Percentiles rank a stretch among this genome's conserved stretches.
Conservation (phyloP, 2,329 filamentous ascomycete species). For the Clarireedia homoeocarpa region DNA sequence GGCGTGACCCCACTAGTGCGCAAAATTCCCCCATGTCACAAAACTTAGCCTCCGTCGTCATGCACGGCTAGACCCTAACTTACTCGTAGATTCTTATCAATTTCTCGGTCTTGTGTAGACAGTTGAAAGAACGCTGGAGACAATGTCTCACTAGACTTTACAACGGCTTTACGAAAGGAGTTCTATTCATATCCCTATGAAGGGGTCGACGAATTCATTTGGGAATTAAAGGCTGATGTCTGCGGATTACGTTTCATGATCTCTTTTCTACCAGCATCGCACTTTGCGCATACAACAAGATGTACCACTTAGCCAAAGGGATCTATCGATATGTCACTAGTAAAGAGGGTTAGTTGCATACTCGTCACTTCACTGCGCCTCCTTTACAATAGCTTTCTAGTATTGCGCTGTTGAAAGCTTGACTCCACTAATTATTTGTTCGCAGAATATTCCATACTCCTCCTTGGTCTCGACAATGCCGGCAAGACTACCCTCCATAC, state of each 20-base stretch:
- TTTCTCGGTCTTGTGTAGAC: neutral
- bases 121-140: neutral
- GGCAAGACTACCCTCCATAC: conserved; percentile 98
- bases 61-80: neutral
- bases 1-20: neutral
- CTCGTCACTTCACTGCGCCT: conserved; percentile 12
- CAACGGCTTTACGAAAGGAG: neutral
- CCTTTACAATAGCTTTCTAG: neutral
- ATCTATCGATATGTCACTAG: conserved; percentile 92
- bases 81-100: neutral
- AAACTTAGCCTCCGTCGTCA: neutral
- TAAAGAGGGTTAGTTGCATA: conserved; percentile 66
- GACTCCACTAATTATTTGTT: neutral
- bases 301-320: conserved; percentile 96
- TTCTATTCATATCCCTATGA: neutral
- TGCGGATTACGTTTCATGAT: neutral
- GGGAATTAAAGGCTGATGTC: neutral
- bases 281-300: conserved; percentile 30
- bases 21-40: neutral
- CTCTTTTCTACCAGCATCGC: neutral
- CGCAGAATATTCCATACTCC: conserved; percentile 89
- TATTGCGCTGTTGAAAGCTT: neutral
- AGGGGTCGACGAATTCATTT: neutral
- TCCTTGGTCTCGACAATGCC: conserved; percentile 95
- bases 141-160: neutral